Evolutionary conservation across 1,284 basidiomycete genomes (phyloP), one percentile per base, ranked within the genome.

Genomic region (Termitomyces sp.): DNA sequence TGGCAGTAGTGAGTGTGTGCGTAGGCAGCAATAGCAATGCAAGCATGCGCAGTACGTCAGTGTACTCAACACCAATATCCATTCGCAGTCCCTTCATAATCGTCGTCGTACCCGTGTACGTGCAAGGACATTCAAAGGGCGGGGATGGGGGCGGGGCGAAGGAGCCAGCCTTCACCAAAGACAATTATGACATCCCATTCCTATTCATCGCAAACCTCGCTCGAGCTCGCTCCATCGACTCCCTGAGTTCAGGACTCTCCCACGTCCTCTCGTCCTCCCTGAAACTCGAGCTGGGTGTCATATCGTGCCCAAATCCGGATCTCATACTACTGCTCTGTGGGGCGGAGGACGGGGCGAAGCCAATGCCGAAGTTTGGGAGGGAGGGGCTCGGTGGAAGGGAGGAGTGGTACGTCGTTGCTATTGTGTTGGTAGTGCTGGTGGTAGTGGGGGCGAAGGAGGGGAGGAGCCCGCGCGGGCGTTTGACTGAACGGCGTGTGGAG

Each of bases 181-280:
- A 24, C 21, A n/a, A 5, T 24, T 5, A 24, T 24, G 21, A 24
- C 21, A 5, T 5, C 21, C 21, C 21, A 5, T 24, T n/a, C n/a
- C n/a, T 35, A 9, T 46, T 35, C 21, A 16, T 46, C 24, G 45
- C n/a, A 21, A 53, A 44, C 37, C 68, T 67, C 43, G 73, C 74
- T 37, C 84, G 69, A 21, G 85, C 84, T 9, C 71, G 69, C 64
- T 79, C 77, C 85, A 87, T 87, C 19, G 74, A 77, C 66, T 83
- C 81, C 50, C 75, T 72, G 46, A 86, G 62, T 69, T 85, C 83
- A 3, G 78, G 72, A 60, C 79, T 85, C 64, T 80, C 70, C 75
- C 77, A 83, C 5, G 69, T 57, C 21, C 57, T 60, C 40, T 74
- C 70, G 47, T 81, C 71, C 51, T 71, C 72, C 41, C 53, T 52